phyloP scores from a whole-genome alignment of 1,139 yeast genomes.

The Candida freyschussii region DNA sequence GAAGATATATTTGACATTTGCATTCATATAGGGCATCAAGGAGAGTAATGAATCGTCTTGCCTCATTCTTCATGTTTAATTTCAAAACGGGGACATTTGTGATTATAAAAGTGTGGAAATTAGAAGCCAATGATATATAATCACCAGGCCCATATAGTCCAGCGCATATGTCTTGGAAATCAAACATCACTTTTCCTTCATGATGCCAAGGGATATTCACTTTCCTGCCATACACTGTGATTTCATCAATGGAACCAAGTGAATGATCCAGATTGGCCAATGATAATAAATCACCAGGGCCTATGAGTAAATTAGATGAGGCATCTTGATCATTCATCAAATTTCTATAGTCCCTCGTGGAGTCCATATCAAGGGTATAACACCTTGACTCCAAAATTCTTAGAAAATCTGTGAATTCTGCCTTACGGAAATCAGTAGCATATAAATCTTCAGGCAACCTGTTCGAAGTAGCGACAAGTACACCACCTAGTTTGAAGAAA shows the following conservation, averaged over 20 bases:
- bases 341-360: slow-evolving; percentile 51
- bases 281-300: slow-evolving; percentile 4
- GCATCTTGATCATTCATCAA: slow-evolving; percentile 32
- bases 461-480: slow-evolving; percentile 67
- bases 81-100: slow-evolving; percentile 61
- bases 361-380: slow-evolving; percentile 57
- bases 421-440: slow-evolving; percentile 56
- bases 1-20: slow-evolving; percentile 51
- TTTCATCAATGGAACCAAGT: slow-evolving; percentile 14
- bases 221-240: slow-evolving; percentile 53
- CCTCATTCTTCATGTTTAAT: slow-evolving; percentile 59
- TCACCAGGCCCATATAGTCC: slow-evolving; percentile 63
- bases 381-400: slow-evolving; percentile 58
- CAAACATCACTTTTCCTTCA: slow-evolving; percentile 43
- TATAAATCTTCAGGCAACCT: slow-evolving; percentile 67
- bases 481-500: slow-evolving; percentile 71
- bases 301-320: slow-evolving; percentile 30
- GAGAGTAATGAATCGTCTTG: slow-evolving; percentile 60
- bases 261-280: slow-evolving; percentile 4
- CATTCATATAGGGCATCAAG: slow-evolving; percentile 68
- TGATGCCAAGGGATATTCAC: slow-evolving; percentile 43
- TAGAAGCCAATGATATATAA: slow-evolving; percentile 62
- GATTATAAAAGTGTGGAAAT: slow-evolving; percentile 49
- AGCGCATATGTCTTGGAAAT: slow-evolving; percentile 52
- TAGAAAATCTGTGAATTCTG: slow-evolving; percentile 53